These are phyloP conservation scores for Glycine soja DNA, from an alignment of 306 rosid species.

Conservation along the genomic window DNA sequence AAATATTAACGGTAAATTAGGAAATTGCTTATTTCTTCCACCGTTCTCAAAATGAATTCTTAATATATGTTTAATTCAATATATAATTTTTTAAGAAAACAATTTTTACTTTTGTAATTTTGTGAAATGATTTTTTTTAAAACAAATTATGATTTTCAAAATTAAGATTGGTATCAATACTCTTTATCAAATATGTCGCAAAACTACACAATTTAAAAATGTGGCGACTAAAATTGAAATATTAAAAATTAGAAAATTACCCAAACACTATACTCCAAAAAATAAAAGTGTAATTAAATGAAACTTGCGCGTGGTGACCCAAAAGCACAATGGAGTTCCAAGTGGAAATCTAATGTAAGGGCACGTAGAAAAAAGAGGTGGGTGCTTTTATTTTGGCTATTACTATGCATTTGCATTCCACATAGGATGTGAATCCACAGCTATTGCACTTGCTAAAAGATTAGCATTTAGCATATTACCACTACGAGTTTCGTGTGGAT, in stretches of 20 bases:
- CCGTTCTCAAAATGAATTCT: not conserved
- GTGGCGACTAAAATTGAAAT: too few species aligned
- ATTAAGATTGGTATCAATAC: not conserved
- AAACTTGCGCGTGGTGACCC: conserved; percentile 9
- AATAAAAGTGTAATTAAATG: not conserved
- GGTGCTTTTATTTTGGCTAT: conserved; percentile 17
- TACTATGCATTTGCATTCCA: conserved; percentile 51
- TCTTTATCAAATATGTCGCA: too few species aligned
- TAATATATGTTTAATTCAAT: too few species aligned
- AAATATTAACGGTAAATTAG: not conserved
- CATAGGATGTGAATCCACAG: conserved; percentile 18
- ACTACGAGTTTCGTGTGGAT: conserved; percentile 10
- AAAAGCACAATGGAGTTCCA: conserved; percentile 30
- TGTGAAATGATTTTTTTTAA: too few species aligned
- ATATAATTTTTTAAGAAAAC: too few species aligned
- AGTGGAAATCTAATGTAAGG: conserved; percentile 48
- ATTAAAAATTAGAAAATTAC: too few species aligned
- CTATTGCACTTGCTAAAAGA: conserved; percentile 27
- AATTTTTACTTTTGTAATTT: too few species aligned
- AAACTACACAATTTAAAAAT: too few species aligned
- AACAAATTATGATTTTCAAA: too few species aligned
- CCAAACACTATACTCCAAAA: not conserved
- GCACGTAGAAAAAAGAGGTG: conserved; percentile 44
- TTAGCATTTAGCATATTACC: not conserved
- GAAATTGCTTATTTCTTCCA: not conserved